Base-by-base conservation (phyloP, 768 basidiomycete species). In the Leccinellum luteum region DNA sequence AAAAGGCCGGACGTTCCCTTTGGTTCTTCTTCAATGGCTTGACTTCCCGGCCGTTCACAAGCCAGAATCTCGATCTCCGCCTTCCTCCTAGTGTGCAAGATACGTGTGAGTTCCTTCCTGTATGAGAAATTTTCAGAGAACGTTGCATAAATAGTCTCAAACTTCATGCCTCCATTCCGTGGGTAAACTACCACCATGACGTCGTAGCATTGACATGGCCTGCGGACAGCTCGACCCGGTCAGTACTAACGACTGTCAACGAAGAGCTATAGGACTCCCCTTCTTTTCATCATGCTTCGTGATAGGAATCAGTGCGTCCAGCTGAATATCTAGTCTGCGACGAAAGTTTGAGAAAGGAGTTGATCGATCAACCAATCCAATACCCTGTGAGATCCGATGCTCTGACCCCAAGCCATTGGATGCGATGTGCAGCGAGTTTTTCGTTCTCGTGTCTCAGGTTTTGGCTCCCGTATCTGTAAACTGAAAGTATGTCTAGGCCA, bases 401-500 rank as follows among this genome's bases (percentile, higher is more conserved):
- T 69, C 79, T 85, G 17, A 98, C 73, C 2, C 96, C 96, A 3
- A 94, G 69, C 90, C 94, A 98, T 61, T 82, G 73, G 27, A 95
- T 70, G 14, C 92, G 81, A 31, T 76, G 71, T 1, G 92, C 85
- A 0, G 85, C 85, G 34, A 97, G 76, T 44, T 79, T 85, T 15
- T 73, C 76, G 28, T 81, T 81, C 70, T 98, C 92, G 67, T 91
- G 90, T 44, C 77, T 78, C 73, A 94, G 79, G 35, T 74, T 75
- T 51, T 70, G 73, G 56, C 93, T 94, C 10, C 97, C 97, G 64
- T 81, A 84, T 59, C 83, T 89, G 75, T 93, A 98, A 9, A 91
- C 89, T 0, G 90, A 89, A 13, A 94, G 81, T 60, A 99, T 98
- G 60, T 96, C 93, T 44, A 98, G 69, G 2, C 97, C 97, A 69